phyloP scores from a whole-genome alignment of 768 basidiomycete genomes.

The Boletus reticuloceps region DNA sequence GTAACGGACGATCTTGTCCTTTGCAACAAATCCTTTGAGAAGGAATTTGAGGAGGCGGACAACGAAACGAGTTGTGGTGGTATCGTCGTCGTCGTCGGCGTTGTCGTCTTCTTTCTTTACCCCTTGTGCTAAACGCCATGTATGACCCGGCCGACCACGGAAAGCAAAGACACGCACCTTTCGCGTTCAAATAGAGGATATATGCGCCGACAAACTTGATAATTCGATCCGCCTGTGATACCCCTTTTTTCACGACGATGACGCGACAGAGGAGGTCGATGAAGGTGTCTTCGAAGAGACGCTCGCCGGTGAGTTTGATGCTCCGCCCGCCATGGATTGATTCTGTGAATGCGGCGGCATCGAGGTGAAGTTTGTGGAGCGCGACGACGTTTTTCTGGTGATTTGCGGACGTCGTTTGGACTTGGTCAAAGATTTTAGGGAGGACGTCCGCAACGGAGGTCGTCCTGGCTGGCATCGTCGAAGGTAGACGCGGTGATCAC shows the following conservation, averaged over 20 bases:
- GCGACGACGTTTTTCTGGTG: conserved; percentile 89
- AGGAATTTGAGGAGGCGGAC: conserved; percentile 67
- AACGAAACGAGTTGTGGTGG: conserved; percentile 66
- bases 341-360: conserved; percentile 56
- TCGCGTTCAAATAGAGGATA: conserved; percentile 69
- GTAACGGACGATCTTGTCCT: conserved; percentile 85
- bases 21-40: conserved; percentile 74
- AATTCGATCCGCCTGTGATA: conserved; percentile 66
- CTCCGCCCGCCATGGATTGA: conserved; percentile 46
- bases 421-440: conserved; percentile 74
- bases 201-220: conserved; percentile 84
- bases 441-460: conserved; percentile 9
- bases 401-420: conserved; percentile 67
- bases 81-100: conserved; percentile 63
- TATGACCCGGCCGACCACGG: background rate
- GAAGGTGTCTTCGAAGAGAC: conserved; percentile 67
- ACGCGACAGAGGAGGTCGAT: conserved; percentile 56
- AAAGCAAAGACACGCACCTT: conserved; percentile 46
- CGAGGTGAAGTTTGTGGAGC: conserved; percentile 73
- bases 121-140: conserved; percentile 35
- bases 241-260: conserved; percentile 79
- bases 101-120: conserved; percentile 34
- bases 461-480: conserved; percentile 18
- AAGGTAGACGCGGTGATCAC: conserved; percentile 12
- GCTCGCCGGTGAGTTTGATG: conserved; percentile 69